A percentile compares a stretch with the other conserved stretches of the same genome.
Conservation (phyloP, 2,329 filamentous ascomycete species). For the Alternaria gaisen region DNA sequence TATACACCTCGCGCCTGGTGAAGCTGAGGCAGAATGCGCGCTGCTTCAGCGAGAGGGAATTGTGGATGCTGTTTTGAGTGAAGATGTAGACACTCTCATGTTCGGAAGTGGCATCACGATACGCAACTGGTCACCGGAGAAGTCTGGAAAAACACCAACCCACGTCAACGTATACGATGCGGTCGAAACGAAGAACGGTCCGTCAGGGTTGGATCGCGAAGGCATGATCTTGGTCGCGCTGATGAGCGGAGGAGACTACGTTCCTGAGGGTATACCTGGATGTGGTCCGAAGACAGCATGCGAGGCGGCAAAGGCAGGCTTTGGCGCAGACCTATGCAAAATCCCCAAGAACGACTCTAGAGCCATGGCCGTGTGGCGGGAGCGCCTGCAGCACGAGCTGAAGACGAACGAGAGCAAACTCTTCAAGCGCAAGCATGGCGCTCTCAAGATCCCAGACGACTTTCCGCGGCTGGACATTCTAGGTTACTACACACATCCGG, state of each 20-base stretch:
- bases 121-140: slow-evolving; percentile 83
- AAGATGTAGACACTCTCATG: slow-evolving; percentile 98
- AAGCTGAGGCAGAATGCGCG: slow-evolving; percentile 96
- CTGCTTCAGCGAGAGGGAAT: slow-evolving; percentile 77
- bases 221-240: slow-evolving; percentile 94
- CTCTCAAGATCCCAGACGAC: slow-evolving; percentile 76
- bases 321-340: slow-evolving; percentile 77
- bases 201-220: slow-evolving; percentile 75
- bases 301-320: slow-evolving; percentile 88
- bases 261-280: slow-evolving; percentile 84
- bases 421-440: slow-evolving; percentile 79
- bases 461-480: slow-evolving; percentile 85
- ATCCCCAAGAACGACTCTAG: slow-evolving; percentile 67
- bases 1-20: slow-evolving; percentile 86
- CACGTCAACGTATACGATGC: slow-evolving; percentile 86
- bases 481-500: slow-evolving; percentile 86
- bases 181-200: slow-evolving; percentile 61
- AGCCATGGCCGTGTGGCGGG: slow-evolving; percentile 74
- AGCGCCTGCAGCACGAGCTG: slow-evolving; percentile 76
- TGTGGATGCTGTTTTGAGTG: slow-evolving; percentile 86
- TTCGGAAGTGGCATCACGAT: slow-evolving; percentile 85
- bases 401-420: slow-evolving; percentile 82
- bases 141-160: slow-evolving; percentile 74
- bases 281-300: slow-evolving; percentile 90
- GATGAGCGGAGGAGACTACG: slow-evolving; percentile 95